These are phyloP conservation scores for Nicotiana paniculata DNA, from an alignment of 257 asterid genomes.

Conservation along the genomic window DNA sequence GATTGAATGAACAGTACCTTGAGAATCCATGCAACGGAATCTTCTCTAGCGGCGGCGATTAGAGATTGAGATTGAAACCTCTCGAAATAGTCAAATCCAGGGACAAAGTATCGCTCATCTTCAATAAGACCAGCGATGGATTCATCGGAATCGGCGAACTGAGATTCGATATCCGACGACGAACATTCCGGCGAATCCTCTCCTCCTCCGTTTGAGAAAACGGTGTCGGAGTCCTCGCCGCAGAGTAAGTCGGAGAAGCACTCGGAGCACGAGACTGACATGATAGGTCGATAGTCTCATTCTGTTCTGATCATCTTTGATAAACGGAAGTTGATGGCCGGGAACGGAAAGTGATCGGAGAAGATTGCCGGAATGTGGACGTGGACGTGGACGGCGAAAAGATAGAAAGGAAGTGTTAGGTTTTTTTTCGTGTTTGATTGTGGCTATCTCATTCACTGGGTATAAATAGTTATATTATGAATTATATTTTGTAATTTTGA, in stretches of 20 bases:
- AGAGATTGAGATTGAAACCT: constrained; percentile 38
- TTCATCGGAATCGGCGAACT: constrained; percentile 45
- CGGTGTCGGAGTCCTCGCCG: constrained; percentile 69
- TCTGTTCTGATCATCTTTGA: constrained; percentile 30
- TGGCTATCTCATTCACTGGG: constrained; percentile 28
- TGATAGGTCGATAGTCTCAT: constrained; percentile 35
- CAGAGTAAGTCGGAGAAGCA: constrained; percentile 93
- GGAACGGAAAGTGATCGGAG: constrained; percentile 57
- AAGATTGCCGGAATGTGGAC: constrained; percentile 37
- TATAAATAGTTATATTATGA: constrained; percentile 45
- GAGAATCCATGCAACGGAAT: constrained; percentile 81
- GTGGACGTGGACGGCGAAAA: constrained; percentile 26
- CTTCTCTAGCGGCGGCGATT: constrained; percentile 53
- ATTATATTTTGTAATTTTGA: constrained; percentile 19
- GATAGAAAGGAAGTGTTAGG: constrained; percentile 27
- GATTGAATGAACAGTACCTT: constrained; percentile 33
- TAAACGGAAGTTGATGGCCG: constrained; percentile 25
- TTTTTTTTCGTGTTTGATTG: constrained; percentile 34
- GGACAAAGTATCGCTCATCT: constrained; percentile 55
- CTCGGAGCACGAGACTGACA: constrained; percentile 80
- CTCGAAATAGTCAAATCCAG: constrained; percentile 31
- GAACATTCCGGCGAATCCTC: constrained; percentile 66
- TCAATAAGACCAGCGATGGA: constrained; percentile 67
- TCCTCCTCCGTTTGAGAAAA: constrained; percentile 40
- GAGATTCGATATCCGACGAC: constrained; percentile 64